These are phyloP conservation scores for Myxozyma vanderwaltii DNA, from an alignment of 805 yeast genomes.

Conservation along the genomic window DNA sequence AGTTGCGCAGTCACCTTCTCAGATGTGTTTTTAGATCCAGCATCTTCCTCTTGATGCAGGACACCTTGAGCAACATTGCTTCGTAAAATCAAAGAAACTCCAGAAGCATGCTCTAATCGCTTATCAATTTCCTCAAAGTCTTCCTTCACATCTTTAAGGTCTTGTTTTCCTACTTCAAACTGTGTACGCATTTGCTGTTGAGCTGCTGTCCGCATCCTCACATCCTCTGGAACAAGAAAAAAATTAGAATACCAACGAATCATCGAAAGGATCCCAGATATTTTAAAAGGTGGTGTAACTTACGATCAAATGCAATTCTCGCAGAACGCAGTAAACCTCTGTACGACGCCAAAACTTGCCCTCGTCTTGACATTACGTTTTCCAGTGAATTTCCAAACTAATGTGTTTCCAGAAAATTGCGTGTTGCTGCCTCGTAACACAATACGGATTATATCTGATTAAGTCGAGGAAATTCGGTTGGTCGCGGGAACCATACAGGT, in stretches of 20 bases:
- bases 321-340: constrained; percentile 41
- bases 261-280: too few species aligned
- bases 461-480: background rate
- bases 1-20: constrained; percentile 33
- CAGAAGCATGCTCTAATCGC: constrained; percentile 60
- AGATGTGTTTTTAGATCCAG: background rate
- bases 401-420: background rate
- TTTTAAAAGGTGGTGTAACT: too few species aligned
- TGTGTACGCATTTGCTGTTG: constrained; percentile 61
- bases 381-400: background rate
- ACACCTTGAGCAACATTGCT: constrained; percentile 86
- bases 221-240: constrained; percentile 42
- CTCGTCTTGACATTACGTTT: constrained; percentile 28
- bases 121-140: constrained; percentile 50
- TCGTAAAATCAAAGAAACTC: constrained; percentile 68
- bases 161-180: constrained; percentile 43
- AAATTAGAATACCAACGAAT: background rate
- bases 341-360: constrained; percentile 36
- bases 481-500: background rate
- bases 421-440: too few species aligned
- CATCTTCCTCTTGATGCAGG: constrained; percentile 44
- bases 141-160: constrained; percentile 9
- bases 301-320: constrained; percentile 41
- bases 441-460: too few species aligned
- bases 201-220: constrained; percentile 56